Evolutionary conservation across 129 eudicot species (phyloP).

Genomic region (Ambrosia artemisiifolia): DNA sequence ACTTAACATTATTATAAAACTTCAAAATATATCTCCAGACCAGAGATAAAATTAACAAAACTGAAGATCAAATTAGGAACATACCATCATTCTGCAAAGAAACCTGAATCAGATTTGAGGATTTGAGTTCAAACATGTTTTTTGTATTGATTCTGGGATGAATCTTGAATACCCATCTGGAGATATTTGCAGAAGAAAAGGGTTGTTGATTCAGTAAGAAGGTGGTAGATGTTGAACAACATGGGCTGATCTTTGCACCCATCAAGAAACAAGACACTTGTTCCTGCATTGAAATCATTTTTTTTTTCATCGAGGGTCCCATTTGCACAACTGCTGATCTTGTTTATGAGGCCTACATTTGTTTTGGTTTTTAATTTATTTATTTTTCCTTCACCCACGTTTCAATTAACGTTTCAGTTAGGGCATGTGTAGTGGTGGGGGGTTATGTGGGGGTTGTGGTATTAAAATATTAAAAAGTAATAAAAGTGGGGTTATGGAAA

Average conservation of each 20-base stretch:
- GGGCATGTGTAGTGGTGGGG: no score
- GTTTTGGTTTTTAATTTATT: not conserved
- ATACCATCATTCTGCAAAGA: constrained; percentile 69
- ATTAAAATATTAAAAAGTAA: no score
- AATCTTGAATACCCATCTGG: constrained; percentile 49
- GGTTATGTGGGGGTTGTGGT: no score
- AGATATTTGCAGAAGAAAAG: constrained; percentile 24
- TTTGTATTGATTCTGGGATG: constrained; percentile 46
- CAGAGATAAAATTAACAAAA: no score
- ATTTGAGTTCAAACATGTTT: constrained; percentile 54
- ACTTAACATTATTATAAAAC: not conserved
- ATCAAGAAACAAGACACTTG: constrained; percentile 35
- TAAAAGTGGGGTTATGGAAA: no score
- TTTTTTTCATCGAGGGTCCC: constrained; percentile 6
- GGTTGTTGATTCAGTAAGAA: constrained; percentile 33
- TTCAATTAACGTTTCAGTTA: no score
- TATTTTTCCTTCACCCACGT: not conserved
- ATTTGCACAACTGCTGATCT: constrained; percentile 20
- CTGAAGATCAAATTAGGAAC: constrained; percentile 9
- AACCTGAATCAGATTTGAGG: constrained; percentile 63
- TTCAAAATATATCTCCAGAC: not conserved
- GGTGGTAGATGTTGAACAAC: constrained; percentile 45
- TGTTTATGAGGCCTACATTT: constrained; percentile 21
- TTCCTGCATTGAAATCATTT: constrained; percentile 27
- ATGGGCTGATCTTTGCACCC: constrained; percentile 48